Base-by-base conservation (phyloP, 1,139 yeast species). In the Magnusiomyces clavatus region DNA sequence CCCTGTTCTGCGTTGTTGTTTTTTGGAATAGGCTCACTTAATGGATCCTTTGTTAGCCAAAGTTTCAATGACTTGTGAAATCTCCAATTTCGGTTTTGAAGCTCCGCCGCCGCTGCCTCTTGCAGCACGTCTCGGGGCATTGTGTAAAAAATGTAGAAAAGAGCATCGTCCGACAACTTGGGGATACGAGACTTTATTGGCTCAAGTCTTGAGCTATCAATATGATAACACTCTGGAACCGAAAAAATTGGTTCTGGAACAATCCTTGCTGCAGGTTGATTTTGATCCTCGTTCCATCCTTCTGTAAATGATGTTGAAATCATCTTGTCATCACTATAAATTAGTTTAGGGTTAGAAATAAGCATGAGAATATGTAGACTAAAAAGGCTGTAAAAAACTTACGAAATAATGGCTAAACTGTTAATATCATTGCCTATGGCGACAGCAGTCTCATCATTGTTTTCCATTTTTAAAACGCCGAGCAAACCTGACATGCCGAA, bases 11-110 rank as follows among this genome's bases (percentile, higher is more conserved):
- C 89, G 5, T 43, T 29, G 57, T 86, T 86, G 51, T 83, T 85
- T 19, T 36, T 35, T 2, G 46, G 84, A 14, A 87, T 80, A 0
- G 97, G 97, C 66, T 92, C 97, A 57, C 84, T 82, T 61, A 82
- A 80, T 42, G 96, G 87, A 63, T 90, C 97, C 69, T 92, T 94
- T 14, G 98, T 92, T 56, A 94, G 73, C 98, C 98, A 94, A 48
- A 94, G 89, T 69, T 90, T 95, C 54, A 92, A 78, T 57, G 88
- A 96, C 69, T 90, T 92, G 69, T 94, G 98, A 64, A 87, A 94
- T 59, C 98, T 78, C 99, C 99, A 94, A 69, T 90, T 92, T 60
- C 98, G 77, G 56, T 83, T 83, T 43, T 77, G 74, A 61, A 94
- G 77, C 67, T 92, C 98, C 54, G 92, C 77, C 1, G 97, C 95